Base-by-base conservation (phyloP, 352 stramenopile genomes). In the Phytopythium chamaehyphon region DNA sequence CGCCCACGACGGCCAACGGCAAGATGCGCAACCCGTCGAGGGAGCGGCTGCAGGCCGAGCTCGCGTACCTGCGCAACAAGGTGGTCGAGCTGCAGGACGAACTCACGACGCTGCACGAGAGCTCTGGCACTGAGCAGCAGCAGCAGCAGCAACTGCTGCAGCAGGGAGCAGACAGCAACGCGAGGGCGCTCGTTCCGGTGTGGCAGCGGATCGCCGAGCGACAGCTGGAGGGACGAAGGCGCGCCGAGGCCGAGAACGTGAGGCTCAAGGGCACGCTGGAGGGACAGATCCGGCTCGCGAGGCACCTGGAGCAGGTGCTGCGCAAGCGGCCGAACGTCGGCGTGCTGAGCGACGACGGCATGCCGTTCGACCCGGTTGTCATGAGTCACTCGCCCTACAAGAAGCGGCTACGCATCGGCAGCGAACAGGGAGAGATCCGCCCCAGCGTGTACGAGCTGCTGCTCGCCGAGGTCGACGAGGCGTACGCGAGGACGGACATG, bases 121-220 rank as follows among this genome's bases (percentile, higher is more conserved):
- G n/a, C 33, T 33, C 11, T 19, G 19, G 2, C 33, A 2, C 16
- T 40, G 8, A n/a, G n/a, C n/a, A n/a, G n/a, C n/a, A n/a, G n/a
- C n/a, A n/a, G n/a, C n/a, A n/a, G n/a, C n/a, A n/a, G n/a, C n/a
- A n/a, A n/a, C n/a, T n/a, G n/a, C n/a, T n/a, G n/a, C n/a, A n/a
- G n/a, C 3, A 42, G 2, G 46, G 31, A 31, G 54, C 50, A 16
- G 52, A 59, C 22, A 47, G 40, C 45, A 54, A 50, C 12, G 46
- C 28, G 14, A 26, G 46, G n/a, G 55, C 62, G 5, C 18, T 43
- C 47, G 57, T 53, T 39, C 54, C 51, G 43, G 64, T 84, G 44
- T 86, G 76, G 76, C 62, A 71, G 15, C 65, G 70, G 12, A 73
- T 84, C 18, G 72, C 72, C 15, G 61, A 77, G 35, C 62, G 76